A percentile compares a stretch with the other conserved stretches of the same genome.
Evolutionary conservation across 2,329 filamentous ascomycete species (phyloP).

Genomic region (Monosporascus sp.): DNA sequence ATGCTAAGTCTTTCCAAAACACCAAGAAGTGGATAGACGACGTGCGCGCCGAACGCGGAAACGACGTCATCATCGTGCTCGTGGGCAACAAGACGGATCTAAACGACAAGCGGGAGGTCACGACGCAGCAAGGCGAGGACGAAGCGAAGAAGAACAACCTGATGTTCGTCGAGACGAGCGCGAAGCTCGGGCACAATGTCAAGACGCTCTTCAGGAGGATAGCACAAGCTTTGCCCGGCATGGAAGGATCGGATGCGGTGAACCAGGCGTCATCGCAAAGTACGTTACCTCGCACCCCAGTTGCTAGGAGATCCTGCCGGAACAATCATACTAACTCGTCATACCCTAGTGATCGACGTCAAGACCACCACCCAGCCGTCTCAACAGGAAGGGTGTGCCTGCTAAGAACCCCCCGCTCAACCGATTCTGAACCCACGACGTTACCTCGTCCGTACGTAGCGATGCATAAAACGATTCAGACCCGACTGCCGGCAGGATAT

Average conservation of each 20-base stretch:
- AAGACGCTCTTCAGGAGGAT: slow-evolving; percentile 97
- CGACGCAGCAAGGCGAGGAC: slow-evolving; percentile 91
- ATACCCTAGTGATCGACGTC: slow-evolving; percentile 76
- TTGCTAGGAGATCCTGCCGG: not conserved
- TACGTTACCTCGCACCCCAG: slow-evolving; percentile 40
- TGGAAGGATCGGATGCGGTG: slow-evolving; percentile 85
- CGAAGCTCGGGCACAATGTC: slow-evolving; percentile 96
- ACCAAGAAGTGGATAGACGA: slow-evolving; percentile 99
- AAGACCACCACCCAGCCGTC: slow-evolving; percentile 71
- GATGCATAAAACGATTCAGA: slow-evolving; percentile 1
- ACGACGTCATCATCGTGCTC: slow-evolving; percentile 97
- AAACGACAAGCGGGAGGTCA: slow-evolving; percentile 97
- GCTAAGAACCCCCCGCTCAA: slow-evolving; percentile 33
- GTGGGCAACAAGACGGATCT: slow-evolving; percentile 99
- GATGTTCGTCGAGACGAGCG: slow-evolving; percentile 99
- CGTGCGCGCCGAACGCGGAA: slow-evolving; percentile 90
- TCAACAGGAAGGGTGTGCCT: slow-evolving; percentile 69
- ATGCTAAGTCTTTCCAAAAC: slow-evolving; percentile 96
- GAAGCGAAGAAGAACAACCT: slow-evolving; percentile 97
- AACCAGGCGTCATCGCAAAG: slow-evolving; percentile 71
- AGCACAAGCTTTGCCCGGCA: slow-evolving; percentile 93
- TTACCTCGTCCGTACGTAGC: not conserved
- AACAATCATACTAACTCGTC: slow-evolving; percentile 18
- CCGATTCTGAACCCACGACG: not conserved
- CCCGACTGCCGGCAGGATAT: slow-evolving; percentile 16